A percentile compares a stretch with the other conserved stretches of the same genome.
Evolutionary conservation across 129 eudicot species (phyloP).

Genomic region (Deinandra increscens): DNA sequence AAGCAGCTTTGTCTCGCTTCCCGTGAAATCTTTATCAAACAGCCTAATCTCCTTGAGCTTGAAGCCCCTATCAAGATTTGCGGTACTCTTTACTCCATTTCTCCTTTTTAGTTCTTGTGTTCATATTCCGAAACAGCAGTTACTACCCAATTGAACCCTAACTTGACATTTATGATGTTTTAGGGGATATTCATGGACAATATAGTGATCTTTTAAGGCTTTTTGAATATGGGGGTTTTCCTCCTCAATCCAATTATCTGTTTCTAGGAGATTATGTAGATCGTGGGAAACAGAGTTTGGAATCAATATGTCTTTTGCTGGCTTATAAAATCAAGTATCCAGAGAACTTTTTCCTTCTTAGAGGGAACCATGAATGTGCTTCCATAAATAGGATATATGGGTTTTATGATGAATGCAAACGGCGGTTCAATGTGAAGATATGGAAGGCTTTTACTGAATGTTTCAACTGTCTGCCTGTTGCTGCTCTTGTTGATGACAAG

Average conservation of each 20-base stretch:
- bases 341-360: conserved; percentile 75
- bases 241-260: conserved; percentile 79
- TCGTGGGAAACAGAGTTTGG: conserved; percentile 82
- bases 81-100: conserved; percentile 41
- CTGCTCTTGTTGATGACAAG: conserved; percentile 86
- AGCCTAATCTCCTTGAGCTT: conserved; percentile 96
- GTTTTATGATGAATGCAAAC: conserved; percentile 86
- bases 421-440: conserved; percentile 75
- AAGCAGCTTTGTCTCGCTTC: conserved; percentile 82
- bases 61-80: conserved; percentile 99
- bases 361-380: conserved; percentile 90
- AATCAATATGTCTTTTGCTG: conserved; percentile 84
- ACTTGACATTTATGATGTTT: conserved; percentile 4
- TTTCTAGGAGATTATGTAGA: conserved; percentile 90
- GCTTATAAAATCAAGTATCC: conserved; percentile 83
- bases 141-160: no score
- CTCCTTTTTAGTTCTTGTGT: background rate
- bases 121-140: no score
- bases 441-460: conserved; percentile 85
- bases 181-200: conserved; percentile 96
- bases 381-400: conserved; percentile 84
- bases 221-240: conserved; percentile 86
- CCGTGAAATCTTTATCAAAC: conserved; percentile 75
- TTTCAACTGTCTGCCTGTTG: conserved; percentile 90
- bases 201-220: conserved; percentile 75